phyloP scores from a whole-genome alignment of 345 rosid species.

The Salix arbutifolia region DNA sequence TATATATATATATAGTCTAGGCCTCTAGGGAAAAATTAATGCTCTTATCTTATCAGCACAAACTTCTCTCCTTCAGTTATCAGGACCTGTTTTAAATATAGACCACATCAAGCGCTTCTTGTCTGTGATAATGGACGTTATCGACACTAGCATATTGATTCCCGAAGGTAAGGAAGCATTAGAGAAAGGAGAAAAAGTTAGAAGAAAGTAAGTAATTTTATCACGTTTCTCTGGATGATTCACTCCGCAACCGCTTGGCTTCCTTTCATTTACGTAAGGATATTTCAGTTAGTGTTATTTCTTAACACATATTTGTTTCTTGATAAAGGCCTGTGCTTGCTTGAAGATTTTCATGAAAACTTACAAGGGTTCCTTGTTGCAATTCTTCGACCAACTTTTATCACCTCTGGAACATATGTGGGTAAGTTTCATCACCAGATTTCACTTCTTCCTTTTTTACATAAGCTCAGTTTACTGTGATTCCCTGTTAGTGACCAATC shows the following conservation, averaged over 20 bases:
- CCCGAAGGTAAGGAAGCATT: background rate
- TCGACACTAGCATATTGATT: background rate
- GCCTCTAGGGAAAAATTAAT: background rate
- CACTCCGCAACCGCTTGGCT: background rate
- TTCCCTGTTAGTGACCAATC: background rate
- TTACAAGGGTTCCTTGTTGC: conserved; percentile 5
- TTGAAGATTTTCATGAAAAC: conserved; percentile 7
- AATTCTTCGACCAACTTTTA: conserved; percentile 5
- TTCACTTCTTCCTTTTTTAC: background rate
- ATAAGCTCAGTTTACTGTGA: background rate
- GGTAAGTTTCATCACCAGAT: background rate
- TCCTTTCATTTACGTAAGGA: background rate
- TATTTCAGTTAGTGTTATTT: background rate
- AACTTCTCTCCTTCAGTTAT: conserved; percentile 9
- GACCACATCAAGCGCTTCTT: conserved; percentile 1
- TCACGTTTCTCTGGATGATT: background rate
- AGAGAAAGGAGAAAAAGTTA: background rate
- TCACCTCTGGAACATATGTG: conserved; percentile 2
- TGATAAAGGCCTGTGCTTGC: conserved; percentile 5
- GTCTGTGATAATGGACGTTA: background rate
- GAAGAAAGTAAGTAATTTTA: background rate
- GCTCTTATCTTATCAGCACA: background rate
- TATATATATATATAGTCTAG: too few species aligned
- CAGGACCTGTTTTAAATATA: background rate
- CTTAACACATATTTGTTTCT: background rate